Conservation (phyloP, 169 alveolate genomes). For the Eimeria necatrix region DNA sequence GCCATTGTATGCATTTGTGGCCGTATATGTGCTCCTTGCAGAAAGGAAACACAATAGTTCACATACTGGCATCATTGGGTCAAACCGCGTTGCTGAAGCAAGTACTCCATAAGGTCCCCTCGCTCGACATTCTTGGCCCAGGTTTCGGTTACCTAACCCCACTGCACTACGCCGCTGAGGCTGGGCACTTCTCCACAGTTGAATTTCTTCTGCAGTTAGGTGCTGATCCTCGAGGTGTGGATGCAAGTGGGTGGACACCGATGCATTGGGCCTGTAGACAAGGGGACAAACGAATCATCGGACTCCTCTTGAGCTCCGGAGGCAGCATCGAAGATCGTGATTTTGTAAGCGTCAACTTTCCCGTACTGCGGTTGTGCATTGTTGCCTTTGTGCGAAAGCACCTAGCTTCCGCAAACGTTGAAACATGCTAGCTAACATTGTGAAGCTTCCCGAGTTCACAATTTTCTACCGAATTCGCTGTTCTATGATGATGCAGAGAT, state of each 20-base stretch:
- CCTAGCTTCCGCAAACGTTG: too few species aligned
- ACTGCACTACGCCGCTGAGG: conserved; percentile 73
- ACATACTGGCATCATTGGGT: conserved; percentile 72
- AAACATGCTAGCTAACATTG: not conserved
- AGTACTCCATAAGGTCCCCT: conserved; percentile 32
- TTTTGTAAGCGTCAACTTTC: not conserved
- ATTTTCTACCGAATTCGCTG: not conserved
- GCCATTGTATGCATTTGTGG: not conserved
- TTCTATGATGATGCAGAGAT: conserved; percentile 59
- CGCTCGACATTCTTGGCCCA: conserved; percentile 77
- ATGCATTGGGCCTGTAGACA: conserved; percentile 79
- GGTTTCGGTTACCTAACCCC: conserved; percentile 80
- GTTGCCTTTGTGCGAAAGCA: not conserved
- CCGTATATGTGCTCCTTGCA: not conserved
- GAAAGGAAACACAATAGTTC: conserved; percentile 76
- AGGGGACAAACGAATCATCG: conserved; percentile 64
- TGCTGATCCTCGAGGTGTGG: conserved; percentile 77
- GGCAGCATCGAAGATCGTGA: conserved; percentile 74
- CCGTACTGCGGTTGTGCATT: not conserved
- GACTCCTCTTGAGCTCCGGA: conserved; percentile 27
- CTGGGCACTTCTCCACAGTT: conserved; percentile 77
- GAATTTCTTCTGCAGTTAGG: conserved; percentile 57
- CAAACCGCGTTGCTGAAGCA: conserved; percentile 54
- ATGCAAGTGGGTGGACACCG: conserved; percentile 81
- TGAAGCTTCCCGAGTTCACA: not conserved